Evolutionary conservation across 257 asterid genomes (phyloP).

Genomic region (Gardenia jasminoides): DNA sequence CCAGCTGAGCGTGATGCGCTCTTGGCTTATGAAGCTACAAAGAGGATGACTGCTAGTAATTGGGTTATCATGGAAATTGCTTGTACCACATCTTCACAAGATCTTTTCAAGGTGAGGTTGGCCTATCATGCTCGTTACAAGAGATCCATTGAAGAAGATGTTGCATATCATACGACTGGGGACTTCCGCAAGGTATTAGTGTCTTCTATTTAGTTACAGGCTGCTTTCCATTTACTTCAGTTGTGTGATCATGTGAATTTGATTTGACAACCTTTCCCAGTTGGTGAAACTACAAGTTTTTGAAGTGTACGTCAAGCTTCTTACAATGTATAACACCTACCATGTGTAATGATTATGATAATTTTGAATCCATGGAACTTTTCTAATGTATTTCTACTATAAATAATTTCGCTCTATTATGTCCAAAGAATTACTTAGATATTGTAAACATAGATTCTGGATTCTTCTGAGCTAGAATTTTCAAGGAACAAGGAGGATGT

Average conservation of each 20-base stretch:
- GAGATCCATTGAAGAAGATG: conserved; percentile 91
- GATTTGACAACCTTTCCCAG: background rate
- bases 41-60: conserved; percentile 50
- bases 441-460: background rate
- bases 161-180: conserved; percentile 74
- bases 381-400: background rate
- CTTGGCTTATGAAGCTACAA: conserved; percentile 70
- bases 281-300: background rate
- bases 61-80: conserved; percentile 73
- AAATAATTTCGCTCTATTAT: background rate
- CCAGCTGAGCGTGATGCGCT: conserved; percentile 83
- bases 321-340: too few species aligned
- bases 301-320: background rate
- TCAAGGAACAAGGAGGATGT: background rate
- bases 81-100: conserved; percentile 65
- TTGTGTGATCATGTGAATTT: background rate
- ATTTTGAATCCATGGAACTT: background rate
- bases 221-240: background rate
- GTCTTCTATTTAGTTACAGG: too few species aligned
- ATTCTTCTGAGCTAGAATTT: background rate
- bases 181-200: conserved; percentile 83
- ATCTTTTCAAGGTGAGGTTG: conserved; percentile 66
- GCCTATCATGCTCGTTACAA: conserved; percentile 65
- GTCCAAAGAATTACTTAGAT: background rate
- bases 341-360: too few species aligned